Percentiles rank a stretch among this genome's conserved stretches.
Evolutionary conservation across 139 green algal genomes (phyloP).

Genomic region (Chlorella sp.): DNA sequence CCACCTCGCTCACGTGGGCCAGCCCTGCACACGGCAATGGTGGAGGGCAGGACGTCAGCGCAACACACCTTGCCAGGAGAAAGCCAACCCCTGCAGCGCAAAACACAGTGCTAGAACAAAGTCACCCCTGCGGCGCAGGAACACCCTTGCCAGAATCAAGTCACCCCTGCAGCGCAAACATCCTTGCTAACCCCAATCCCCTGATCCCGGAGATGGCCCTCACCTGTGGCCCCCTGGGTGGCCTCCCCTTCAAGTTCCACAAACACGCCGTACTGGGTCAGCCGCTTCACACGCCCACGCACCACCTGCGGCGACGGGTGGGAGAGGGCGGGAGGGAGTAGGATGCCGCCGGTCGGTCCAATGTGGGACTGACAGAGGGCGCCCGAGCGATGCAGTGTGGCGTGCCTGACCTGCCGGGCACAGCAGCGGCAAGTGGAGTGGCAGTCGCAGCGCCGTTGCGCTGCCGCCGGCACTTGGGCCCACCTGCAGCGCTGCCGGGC

Average conservation of each 20-base stretch:
- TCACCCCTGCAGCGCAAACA: no score
- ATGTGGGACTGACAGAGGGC: neutral
- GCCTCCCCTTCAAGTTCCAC: conserved; percentile 66
- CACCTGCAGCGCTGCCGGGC: no score
- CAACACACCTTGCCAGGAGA: neutral
- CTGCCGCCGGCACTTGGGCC: no score
- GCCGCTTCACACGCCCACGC: conserved; percentile 64
- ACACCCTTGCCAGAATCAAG: no score
- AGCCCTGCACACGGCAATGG: conserved; percentile 48
- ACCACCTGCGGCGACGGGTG: conserved; percentile 37
- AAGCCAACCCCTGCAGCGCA: neutral
- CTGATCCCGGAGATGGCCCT: conserved; percentile 33
- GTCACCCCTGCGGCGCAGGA: no score
- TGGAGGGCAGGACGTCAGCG: neutral
- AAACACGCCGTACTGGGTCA: conserved; percentile 92
- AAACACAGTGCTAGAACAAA: neutral
- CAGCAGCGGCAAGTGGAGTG: neutral
- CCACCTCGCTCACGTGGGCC: conserved; percentile 85
- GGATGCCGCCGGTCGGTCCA: neutral
- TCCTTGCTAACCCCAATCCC: conserved; percentile 70
- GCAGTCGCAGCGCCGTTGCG: neutral
- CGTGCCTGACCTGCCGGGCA: neutral
- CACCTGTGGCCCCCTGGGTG: neutral
- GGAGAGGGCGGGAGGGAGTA: neutral
- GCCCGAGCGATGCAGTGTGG: no score